These are phyloP conservation scores for Echinochloa phyllopogon DNA, from an alignment of 176 grass and related monocot genomes.

Conservation along the genomic window DNA sequence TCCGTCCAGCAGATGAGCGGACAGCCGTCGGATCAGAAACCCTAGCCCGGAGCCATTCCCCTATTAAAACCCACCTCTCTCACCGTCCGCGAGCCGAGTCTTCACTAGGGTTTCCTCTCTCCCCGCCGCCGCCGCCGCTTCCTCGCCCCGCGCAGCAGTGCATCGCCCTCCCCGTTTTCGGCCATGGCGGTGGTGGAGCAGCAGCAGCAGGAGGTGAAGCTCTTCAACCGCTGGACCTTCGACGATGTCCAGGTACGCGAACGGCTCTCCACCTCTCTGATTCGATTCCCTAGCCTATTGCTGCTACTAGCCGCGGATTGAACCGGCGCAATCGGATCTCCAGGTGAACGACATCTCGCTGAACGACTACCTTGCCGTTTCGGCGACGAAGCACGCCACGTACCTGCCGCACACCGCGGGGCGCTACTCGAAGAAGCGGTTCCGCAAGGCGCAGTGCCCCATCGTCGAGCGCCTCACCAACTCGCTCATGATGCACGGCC, in stretches of 20 bases:
- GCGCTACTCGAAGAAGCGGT: constrained; percentile 80
- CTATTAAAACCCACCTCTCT: constrained; percentile 7
- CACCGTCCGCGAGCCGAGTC: neutral
- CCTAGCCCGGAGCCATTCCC: neutral
- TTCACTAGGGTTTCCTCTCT: constrained; percentile 6
- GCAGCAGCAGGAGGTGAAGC: constrained; percentile 62
- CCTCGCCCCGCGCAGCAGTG: neutral
- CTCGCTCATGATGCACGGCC: constrained; percentile 93
- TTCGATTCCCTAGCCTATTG: neutral
- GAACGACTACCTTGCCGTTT: constrained; percentile 74
- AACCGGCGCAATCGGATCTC: neutral
- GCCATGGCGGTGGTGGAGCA: constrained; percentile 48
- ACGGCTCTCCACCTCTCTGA: neutral
- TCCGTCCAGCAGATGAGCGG: neutral
- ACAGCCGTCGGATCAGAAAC: constrained; percentile 37
- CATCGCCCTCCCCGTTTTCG: neutral
- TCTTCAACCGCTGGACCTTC: constrained; percentile 87
- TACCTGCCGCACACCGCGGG: constrained; percentile 88
- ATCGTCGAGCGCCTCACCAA: constrained; percentile 90
- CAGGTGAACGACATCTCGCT: constrained; percentile 88
- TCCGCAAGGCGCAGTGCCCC: constrained; percentile 91
- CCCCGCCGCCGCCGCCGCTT: neutral
- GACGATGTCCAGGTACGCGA: constrained; percentile 68
- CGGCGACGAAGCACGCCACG: constrained; percentile 67
- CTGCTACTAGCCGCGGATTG: neutral